Evolutionary conservation across 2,329 filamentous ascomycete species (phyloP), one percentile per base, ranked within the genome.

Genomic region (Coniochaeta sp.): DNA sequence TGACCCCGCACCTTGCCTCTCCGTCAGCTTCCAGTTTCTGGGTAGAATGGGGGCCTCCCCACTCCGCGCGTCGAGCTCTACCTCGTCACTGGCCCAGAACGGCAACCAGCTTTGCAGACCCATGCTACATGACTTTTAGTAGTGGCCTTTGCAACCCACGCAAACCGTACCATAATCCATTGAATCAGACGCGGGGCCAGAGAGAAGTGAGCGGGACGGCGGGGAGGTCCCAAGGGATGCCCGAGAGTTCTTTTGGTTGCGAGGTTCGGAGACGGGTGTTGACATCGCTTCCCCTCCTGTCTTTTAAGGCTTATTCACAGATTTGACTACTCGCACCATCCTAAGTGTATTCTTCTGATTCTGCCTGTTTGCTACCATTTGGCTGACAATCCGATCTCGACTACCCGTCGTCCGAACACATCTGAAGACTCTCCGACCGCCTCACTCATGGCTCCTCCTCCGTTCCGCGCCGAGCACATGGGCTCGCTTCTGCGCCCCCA

Each of bases 381-480:
- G 36, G 31, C 36, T 38, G 36, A 38, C 36, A 38, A n/a, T 40
- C 11, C 38, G 38, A 40, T 7, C 38, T 40, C 38, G 16, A 40
- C 38, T 38, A 7, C 33, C 22, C 26, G 26, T 19, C 34, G 22
- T 38, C 34, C 22, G n/a, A 22, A 31, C 28, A n/a, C 47, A 31
- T 17, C 47, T 28, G 8, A 36, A 57, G 9, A 16, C 24, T n/a
- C 28, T 36, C 36, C 9, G 47, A 14, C 43, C 14, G 17, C 38
- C 50, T 22, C 38, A 44, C 63, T 36, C 1, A 72, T 72, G 69
- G 67, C 71, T 34, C 71, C 71, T 3, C 73, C 71, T 34, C 71
- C 71, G 2, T 73, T 73, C 63, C 71, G 71, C 61, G 71, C 70
- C 57, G 72, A 73, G 65, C 71, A 73, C 61, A 67, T 73, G 67